Evolutionary conservation across 2,329 filamentous ascomycete species (phyloP), one percentile per base, ranked within the genome.

Genomic region (Cladosporium sp.): DNA sequence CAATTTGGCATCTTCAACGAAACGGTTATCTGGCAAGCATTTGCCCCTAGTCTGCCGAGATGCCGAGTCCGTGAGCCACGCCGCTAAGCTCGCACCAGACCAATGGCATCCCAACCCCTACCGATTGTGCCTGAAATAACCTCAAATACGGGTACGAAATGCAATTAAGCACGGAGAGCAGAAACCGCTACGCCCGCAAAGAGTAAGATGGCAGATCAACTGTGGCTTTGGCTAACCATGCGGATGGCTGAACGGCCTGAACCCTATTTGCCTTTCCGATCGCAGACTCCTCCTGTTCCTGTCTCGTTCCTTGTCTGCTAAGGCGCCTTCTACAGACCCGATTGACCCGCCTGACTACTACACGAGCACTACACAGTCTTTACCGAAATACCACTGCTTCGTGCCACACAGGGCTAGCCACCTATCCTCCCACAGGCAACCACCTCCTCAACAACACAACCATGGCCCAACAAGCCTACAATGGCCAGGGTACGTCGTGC

Each of bases 281-380:
- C 52, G 52, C 52, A 59, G 57, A 41, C 57, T 47, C 38, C 57
- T 59, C 57, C 36, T 59, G 34, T 41, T 59, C 57, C 57, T 59
- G 38, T 59, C 28, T 28, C 55, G 15, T 32, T 58, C 55, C 18
- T 58, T 32, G n/a, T 24, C 55, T 36, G 32, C 52, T 21, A 32
- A 55, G 28, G 18, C 55, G 55, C 34, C 21, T 41, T n/a, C 34
- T 28, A 36, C 34, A 38, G 34, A 36, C 34, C 34, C 34, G 55
- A 38, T 18, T 10, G 54, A 41, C 26, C 18, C 34, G 34, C 55
- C 32, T 34, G 28, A 5, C 52, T 55, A 55, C 52, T 55, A 55
- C 52, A 30, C 52, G 55, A 38, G 38, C 21, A 38, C 15, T 32
- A 41, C 36, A 47, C 34, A 24, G 57, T 59, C 57, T 18, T 58